A percentile compares a stretch with the other conserved stretches of the same genome.
phyloP scores from a whole-genome alignment of 164 flowering plant species.

The Magnolia kwangsiensis region DNA sequence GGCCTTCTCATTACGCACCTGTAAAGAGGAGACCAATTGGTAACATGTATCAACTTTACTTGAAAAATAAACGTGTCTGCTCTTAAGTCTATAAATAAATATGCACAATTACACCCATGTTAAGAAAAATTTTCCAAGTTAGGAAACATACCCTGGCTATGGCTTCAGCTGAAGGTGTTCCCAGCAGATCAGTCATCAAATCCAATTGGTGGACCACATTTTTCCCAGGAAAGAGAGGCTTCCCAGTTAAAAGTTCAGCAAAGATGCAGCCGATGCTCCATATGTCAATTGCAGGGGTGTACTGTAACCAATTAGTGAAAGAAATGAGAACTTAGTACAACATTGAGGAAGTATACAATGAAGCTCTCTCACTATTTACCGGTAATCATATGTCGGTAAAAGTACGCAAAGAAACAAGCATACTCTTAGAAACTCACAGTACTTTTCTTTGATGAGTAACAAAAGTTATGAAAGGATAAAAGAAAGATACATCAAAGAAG shows the following conservation, averaged over 20 bases:
- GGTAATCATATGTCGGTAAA: neutral
- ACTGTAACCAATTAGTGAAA: slow-evolving; percentile 42
- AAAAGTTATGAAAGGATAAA: no score
- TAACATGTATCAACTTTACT: neutral
- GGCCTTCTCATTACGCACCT: slow-evolving; percentile 98
- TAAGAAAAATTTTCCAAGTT: neutral
- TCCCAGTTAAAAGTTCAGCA: slow-evolving; percentile 91
- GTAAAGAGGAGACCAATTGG: slow-evolving; percentile 5
- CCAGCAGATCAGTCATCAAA: slow-evolving; percentile 88
- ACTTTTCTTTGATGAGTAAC: no score
- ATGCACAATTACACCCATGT: neutral
- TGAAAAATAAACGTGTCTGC: neutral
- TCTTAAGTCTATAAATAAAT: neutral
- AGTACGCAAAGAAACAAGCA: neutral
- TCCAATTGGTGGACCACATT: slow-evolving; percentile 97
- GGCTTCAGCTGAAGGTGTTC: slow-evolving; percentile 90
- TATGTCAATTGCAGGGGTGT: slow-evolving; percentile 96
- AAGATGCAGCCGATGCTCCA: slow-evolving; percentile 99
- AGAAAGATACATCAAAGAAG: no score
- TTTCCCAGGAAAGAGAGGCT: slow-evolving; percentile 96
- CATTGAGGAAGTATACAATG: neutral
- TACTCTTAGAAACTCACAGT: neutral
- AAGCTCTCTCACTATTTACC: neutral
- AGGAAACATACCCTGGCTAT: slow-evolving; percentile 67
- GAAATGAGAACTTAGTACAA: neutral